Percentiles rank a stretch among this genome's conserved stretches.
phyloP scores from a whole-genome alignment of 305 asterid species.

The Fraxinus sp. region DNA sequence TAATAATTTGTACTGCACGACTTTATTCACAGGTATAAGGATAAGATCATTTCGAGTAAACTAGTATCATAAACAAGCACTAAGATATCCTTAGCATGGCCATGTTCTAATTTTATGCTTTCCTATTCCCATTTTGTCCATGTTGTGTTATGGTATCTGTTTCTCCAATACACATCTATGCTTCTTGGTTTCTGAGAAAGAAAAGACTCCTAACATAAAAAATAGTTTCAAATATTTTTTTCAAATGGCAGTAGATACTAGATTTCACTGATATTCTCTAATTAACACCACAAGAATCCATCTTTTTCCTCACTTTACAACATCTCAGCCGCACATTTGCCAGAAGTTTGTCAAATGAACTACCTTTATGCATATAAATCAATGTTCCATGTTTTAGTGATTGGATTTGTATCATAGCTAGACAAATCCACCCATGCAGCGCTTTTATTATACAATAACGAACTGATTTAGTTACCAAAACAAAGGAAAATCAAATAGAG shows the following conservation, averaged over 20 bases:
- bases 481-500: conserved; percentile 9
- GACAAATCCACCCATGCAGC: not conserved
- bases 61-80: not conserved
- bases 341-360: not conserved
- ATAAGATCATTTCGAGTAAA: not conserved
- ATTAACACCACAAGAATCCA: not conserved
- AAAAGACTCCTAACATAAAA: not conserved
- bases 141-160: not conserved
- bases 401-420: not conserved
- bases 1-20: not conserved
- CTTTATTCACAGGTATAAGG: not conserved
- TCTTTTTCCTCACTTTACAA: not conserved
- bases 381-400: not conserved
- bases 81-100: not conserved
- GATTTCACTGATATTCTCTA: not conserved
- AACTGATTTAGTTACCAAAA: not conserved
- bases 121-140: not conserved
- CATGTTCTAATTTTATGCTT: not conserved
- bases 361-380: not conserved
- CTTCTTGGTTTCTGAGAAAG: not conserved
- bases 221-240: not conserved
- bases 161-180: not conserved
- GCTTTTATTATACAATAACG: not conserved
- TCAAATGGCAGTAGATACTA: not conserved
- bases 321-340: not conserved